Conservation (phyloP, 2,329 filamentous ascomycete species). For the Sporothrix luriei region DNA sequence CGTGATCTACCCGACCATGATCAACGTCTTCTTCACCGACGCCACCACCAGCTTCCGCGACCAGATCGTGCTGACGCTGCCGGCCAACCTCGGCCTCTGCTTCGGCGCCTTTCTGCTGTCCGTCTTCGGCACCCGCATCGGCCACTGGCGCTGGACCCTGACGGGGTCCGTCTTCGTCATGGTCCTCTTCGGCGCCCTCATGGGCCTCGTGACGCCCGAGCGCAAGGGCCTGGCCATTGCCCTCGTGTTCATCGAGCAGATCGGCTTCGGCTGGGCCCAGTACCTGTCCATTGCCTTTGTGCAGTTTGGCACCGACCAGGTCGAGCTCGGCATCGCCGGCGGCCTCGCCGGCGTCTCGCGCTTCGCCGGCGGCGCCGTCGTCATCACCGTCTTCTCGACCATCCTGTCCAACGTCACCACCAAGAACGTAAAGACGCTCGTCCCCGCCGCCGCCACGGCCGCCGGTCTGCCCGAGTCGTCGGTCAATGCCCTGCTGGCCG, state of each 20-base stretch:
- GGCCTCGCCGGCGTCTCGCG: constrained; percentile 49
- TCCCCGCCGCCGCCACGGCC: constrained; percentile 43
- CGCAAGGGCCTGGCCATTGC: constrained; percentile 52
- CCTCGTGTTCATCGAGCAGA: constrained; percentile 50
- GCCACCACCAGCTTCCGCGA: constrained; percentile 44
- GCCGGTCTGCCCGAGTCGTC: constrained; percentile 44
- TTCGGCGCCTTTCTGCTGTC: constrained; percentile 49
- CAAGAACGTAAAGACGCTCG: constrained; percentile 41
- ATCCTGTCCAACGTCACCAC: constrained; percentile 46
- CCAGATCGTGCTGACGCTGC: constrained; percentile 46
- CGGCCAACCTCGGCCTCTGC: constrained; percentile 50
- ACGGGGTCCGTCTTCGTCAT: constrained; percentile 50
- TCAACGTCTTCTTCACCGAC: constrained; percentile 49
- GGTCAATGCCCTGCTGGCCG: constrained; percentile 41
- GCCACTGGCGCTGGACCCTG: constrained; percentile 53
- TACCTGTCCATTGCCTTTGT: constrained; percentile 53
- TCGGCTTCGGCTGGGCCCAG: constrained; percentile 52
- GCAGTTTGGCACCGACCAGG: constrained; percentile 54
- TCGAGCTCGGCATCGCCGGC: constrained; percentile 51
- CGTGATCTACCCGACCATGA: constrained; percentile 53
- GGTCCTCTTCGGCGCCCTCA: constrained; percentile 51
- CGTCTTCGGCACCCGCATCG: constrained; percentile 47
- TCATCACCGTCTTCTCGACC: constrained; percentile 48
- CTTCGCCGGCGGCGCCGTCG: constrained; percentile 49
- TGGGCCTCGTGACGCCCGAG: constrained; percentile 49